These are phyloP conservation scores for Sporobolus alterniflorus DNA, from an alignment of 202 grass and related monocot species.

Conservation along the genomic window DNA sequence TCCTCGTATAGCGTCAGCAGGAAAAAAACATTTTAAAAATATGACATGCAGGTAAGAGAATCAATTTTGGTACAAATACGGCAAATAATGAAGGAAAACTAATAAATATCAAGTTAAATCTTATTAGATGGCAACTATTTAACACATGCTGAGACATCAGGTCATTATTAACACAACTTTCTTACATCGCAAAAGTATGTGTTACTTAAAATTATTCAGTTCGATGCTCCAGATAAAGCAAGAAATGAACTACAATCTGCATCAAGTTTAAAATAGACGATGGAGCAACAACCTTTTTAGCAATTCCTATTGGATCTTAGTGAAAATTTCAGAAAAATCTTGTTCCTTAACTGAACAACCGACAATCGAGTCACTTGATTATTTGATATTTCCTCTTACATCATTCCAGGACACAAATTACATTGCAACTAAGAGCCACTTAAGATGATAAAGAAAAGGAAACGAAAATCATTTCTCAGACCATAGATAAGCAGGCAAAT, in stretches of 20 bases:
- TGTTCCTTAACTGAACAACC: not conserved
- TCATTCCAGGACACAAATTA: not conserved
- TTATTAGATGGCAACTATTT: not conserved
- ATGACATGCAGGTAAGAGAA: slow-evolving; percentile 14
- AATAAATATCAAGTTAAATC: slow-evolving; percentile 2
- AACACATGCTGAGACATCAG: not conserved
- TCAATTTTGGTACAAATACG: not conserved
- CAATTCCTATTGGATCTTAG: not conserved
- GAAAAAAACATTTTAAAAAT: not conserved
- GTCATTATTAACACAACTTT: not conserved
- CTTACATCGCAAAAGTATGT: not conserved
- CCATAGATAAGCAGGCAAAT: not conserved
- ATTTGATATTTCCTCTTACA: slow-evolving; percentile 9
- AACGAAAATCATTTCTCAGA: not conserved
- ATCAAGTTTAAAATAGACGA: slow-evolving; percentile 5
- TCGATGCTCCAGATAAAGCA: not conserved
- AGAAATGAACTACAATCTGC: not conserved
- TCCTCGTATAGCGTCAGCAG: not conserved
- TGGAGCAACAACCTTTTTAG: not conserved
- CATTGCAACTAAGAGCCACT: not conserved
- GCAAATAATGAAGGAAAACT: not conserved
- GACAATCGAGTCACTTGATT: not conserved
- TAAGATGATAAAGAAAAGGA: not conserved
- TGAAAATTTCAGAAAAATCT: too few relatives aligned
- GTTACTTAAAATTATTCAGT: not conserved